phyloP scores from a whole-genome alignment of 139 green algal species.

The Coccomyxa sp. region DNA sequence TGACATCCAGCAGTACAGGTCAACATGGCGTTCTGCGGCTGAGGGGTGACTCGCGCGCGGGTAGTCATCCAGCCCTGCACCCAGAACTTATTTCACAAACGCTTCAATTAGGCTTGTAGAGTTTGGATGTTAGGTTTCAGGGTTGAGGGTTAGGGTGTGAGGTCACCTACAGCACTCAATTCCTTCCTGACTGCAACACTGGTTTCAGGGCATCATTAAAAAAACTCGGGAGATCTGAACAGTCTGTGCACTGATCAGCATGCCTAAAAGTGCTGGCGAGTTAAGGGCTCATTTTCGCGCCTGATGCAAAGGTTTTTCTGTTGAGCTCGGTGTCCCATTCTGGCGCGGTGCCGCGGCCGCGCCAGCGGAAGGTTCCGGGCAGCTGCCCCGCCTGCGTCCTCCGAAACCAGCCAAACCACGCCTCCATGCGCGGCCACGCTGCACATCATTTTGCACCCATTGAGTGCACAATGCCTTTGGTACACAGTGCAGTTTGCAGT shows the following conservation, averaged over 20 bases:
- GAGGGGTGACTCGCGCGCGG: slow-evolving; percentile 85
- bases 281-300: too few relatives aligned
- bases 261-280: too few relatives aligned
- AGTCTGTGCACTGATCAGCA: too few relatives aligned
- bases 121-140: not conserved
- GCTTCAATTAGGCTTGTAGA: not conserved
- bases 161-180: too few relatives aligned
- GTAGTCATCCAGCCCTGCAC: slow-evolving; percentile 87
- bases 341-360: slow-evolving; percentile 53
- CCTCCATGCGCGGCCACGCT: slow-evolving; percentile 71
- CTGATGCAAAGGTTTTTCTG: slow-evolving; percentile 83
- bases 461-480: not conserved
- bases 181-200: too few relatives aligned
- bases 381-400: slow-evolving; percentile 59
- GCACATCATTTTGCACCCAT: not conserved
- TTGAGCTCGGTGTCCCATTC: slow-evolving; percentile 74
- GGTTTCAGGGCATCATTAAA: too few relatives aligned
- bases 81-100: not conserved
- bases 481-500: too few relatives aligned
- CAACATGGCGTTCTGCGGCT: slow-evolving; percentile 80
- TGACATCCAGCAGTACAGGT: slow-evolving; percentile 92
- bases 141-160: too few relatives aligned
- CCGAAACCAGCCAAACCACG: slow-evolving; percentile 90
- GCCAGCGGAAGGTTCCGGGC: slow-evolving; percentile 62
- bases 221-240: too few relatives aligned